Evolutionary conservation across 768 basidiomycete genomes (phyloP).

Genomic region (Tricholoma sp.): DNA sequence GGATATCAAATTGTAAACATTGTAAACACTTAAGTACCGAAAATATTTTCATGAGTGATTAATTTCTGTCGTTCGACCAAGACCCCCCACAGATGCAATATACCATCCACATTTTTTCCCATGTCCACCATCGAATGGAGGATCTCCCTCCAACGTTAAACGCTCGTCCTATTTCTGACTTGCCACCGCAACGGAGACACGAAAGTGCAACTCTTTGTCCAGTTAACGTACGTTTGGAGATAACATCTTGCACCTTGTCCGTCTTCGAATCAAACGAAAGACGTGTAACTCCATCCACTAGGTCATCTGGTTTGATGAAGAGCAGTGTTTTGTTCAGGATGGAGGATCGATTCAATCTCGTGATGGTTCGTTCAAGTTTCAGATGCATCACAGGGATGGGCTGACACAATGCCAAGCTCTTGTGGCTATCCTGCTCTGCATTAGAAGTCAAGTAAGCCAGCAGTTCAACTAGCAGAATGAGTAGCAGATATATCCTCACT

Average conservation of each 20-base stretch:
- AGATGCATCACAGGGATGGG: conserved; percentile 44
- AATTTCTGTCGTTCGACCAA: conserved; percentile 35
- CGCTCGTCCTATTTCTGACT: conserved; percentile 39
- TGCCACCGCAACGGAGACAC: conserved; percentile 64
- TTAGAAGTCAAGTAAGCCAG: neutral
- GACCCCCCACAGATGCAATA: conserved; percentile 70
- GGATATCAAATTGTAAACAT: too few relatives aligned
- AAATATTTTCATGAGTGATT: neutral
- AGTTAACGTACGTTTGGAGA: conserved; percentile 54
- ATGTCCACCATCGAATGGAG: conserved; percentile 48
- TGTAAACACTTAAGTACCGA: too few relatives aligned
- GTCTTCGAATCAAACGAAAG: conserved; percentile 30
- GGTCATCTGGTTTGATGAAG: conserved; percentile 67
- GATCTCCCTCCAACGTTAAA: conserved; percentile 23
- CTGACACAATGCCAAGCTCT: conserved; percentile 54
- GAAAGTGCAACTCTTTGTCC: conserved; percentile 32
- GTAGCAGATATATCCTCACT: conserved; percentile 20
- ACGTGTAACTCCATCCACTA: conserved; percentile 57
- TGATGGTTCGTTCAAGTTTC: conserved; percentile 38
- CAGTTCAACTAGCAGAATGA: neutral
- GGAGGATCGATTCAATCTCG: conserved; percentile 40
- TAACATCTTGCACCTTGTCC: conserved; percentile 49
- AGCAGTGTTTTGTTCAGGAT: conserved; percentile 61
- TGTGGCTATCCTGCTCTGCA: conserved; percentile 45
- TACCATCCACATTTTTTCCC: conserved; percentile 57